Evolutionary conservation across 2,329 filamentous ascomycete genomes (phyloP).

Genomic region (Verticillium klebahnii): DNA sequence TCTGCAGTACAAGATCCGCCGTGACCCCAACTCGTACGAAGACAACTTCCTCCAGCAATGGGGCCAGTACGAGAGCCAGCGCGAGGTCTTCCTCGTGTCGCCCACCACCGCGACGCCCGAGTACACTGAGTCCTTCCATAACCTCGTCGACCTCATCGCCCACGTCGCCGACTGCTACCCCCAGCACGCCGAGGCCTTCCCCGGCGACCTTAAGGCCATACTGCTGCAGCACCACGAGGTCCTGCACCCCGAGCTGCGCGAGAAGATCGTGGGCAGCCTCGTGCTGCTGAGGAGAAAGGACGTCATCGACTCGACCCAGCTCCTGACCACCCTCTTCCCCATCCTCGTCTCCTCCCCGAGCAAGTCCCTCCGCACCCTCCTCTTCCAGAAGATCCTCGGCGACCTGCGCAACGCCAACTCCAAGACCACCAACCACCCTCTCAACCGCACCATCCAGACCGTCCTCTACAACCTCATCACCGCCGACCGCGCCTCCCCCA

Average conservation of each 20-base stretch:
- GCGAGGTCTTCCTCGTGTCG: slow-evolving; percentile 84
- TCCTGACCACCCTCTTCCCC: slow-evolving; percentile 90
- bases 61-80: slow-evolving; percentile 85
- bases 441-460: slow-evolving; percentile 91
- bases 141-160: slow-evolving; percentile 88
- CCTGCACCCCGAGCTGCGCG: slow-evolving; percentile 78
- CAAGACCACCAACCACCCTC: slow-evolving; percentile 82
- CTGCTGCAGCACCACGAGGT: slow-evolving; percentile 76
- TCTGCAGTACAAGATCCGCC: slow-evolving; percentile 85
- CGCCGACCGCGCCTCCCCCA: slow-evolving; percentile 76
- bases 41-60: slow-evolving; percentile 87
- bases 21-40: slow-evolving; percentile 84
- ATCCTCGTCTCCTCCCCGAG: slow-evolving; percentile 88
- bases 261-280: slow-evolving; percentile 90
- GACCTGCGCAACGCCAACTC: slow-evolving; percentile 85
- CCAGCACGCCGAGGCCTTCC: slow-evolving; percentile 70
- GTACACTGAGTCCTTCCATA: slow-evolving; percentile 78
- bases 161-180: slow-evolving; percentile 95
- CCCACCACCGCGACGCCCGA: slow-evolving; percentile 73
- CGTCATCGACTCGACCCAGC: slow-evolving; percentile 75
- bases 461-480: slow-evolving; percentile 89
- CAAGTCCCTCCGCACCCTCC: slow-evolving; percentile 77
- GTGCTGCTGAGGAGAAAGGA: slow-evolving; percentile 88
- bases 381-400: slow-evolving; percentile 86
- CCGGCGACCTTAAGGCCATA: slow-evolving; percentile 76